Evolutionary conservation across 345 rosid species (phyloP), one percentile per base, ranked within the genome.

Genomic region (Orychophragmus violaceus): DNA sequence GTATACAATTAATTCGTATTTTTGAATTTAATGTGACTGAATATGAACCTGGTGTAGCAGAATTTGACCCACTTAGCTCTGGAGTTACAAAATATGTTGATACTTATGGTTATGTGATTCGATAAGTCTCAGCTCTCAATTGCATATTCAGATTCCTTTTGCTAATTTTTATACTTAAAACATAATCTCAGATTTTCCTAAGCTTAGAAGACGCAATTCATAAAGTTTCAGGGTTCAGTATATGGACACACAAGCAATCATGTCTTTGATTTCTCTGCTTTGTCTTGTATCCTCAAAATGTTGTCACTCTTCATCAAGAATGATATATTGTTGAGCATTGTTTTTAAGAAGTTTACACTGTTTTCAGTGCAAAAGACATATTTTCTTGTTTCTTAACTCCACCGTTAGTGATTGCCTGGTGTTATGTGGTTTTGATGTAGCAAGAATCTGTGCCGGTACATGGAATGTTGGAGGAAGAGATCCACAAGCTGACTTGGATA

Each of bases 161-260:
- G 8, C 8, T 57, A 9, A 56, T 53, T 62, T 50, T 28, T 66
- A 10, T 52, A 22, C 29, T 12, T 49, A n/a, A 12, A 70, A 46
- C n/a, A 10, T 25, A 18, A 63, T 35, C 5, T 58, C 85, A 86
- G 96, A 78, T 70, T 44, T 55, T 70, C 85, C 80, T 33, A 74
- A 68, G 81, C 25, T 72, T 75, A 82, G 93, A 76, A 81, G 96
- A 64, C 73, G 93, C 44, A 87, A 85, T 50, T 89, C 98, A 2
- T 95, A 92, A 75, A 92, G 93, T 42, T 89, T 79, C 55, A 81
- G 95, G 77, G 68, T 79, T 12, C 98, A 92, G 72, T 92, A 89
- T 73, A 85, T 92, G 70, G 85, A 84, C 64, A 77, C 83, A 30
- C 85, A 89, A 72, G 90, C 89, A 66, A 44, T 92, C 82, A 89